These are phyloP conservation scores for Vitis riparia DNA, from an alignment of 164 flowering plant species.

Conservation along the genomic window DNA sequence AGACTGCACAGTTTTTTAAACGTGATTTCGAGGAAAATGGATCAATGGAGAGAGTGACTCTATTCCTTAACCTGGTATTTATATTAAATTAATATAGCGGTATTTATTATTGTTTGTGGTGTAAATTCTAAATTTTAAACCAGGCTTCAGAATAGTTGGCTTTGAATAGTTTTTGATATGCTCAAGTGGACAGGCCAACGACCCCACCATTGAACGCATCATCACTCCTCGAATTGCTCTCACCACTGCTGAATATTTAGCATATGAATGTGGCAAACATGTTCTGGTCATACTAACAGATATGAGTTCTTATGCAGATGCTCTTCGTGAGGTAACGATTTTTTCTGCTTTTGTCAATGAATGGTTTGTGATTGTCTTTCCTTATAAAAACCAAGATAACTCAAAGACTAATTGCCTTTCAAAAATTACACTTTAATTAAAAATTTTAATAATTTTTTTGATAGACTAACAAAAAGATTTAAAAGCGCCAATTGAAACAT, in stretches of 20 bases:
- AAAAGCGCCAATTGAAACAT: no score
- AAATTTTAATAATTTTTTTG: no score
- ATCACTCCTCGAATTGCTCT: conserved; percentile 97
- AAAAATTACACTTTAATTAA: no score
- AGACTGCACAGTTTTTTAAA: conserved; percentile 96
- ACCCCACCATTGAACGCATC: conserved; percentile 96
- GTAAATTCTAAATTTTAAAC: not conserved
- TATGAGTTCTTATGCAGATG: conserved; percentile 99
- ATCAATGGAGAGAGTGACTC: conserved; percentile 98
- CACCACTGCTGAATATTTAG: conserved; percentile 95
- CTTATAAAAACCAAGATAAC: no score
- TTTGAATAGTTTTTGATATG: conserved; percentile 4
- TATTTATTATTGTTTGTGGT: not conserved
- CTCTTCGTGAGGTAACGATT: conserved; percentile 85
- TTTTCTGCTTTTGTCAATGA: no score
- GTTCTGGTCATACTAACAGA: conserved; percentile 94
- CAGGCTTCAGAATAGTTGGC: not conserved
- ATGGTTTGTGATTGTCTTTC: no score
- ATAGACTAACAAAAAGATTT: no score
- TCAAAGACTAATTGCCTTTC: no score
- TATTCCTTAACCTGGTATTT: conserved; percentile 84
- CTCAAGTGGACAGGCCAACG: conserved; percentile 73
- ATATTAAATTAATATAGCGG: not conserved
- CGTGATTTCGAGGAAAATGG: conserved; percentile 99
- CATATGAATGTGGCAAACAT: conserved; percentile 99